Base-by-base conservation (phyloP, 2,329 filamentous ascomycete species). In the Xylaria sp. region DNA sequence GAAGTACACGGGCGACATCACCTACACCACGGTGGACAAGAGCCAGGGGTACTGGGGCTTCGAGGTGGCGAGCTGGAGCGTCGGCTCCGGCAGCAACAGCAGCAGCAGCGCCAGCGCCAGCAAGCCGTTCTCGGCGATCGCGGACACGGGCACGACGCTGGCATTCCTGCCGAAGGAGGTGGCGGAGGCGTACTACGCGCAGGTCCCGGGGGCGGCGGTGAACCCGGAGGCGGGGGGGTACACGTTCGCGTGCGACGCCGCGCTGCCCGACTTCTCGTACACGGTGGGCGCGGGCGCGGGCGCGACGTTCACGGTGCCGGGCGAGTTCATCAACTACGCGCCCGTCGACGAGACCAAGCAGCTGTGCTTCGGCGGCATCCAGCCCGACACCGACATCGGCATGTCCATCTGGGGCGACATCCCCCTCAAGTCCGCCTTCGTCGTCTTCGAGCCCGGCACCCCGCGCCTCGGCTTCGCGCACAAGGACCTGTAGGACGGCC, bases 321-420 rank as follows among this genome's bases (percentile, higher is more conserved):
- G 79, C 5, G 56, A 71, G 9, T 74, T 76, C 61, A 71, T 85
- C 53, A 78, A 76, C 60, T 85, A 79, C 66, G 72, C 78, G 1
- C 67, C 73, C 20, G 69, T 76, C 40, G 76, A 76, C 18, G 72
- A 66, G 19, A 74, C 75, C 57, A 72, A 66, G 8, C 67, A 64
- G 2, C 74, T 53, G 37, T 89, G 87, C 78, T 88, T 78, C 64
- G 87, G 87, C 54, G 87, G 86, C 44, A 78, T 90, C 50, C 87
- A 90, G 76, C 71, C 63, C 38, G 57, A 57, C 44, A 26, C 40
- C 7, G 63, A 51, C 37, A 63, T 66, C 21, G 63, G 65, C 37
- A 74, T 85, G 66, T 79, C 75, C 64, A 88, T 89, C 71, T 83
- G 85, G 56, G 86, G 86, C 24, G 85, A 88, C 62, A 76, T 86